Conservation (phyloP, 2,329 filamentous ascomycete species). For the Microcera coccophila region DNA sequence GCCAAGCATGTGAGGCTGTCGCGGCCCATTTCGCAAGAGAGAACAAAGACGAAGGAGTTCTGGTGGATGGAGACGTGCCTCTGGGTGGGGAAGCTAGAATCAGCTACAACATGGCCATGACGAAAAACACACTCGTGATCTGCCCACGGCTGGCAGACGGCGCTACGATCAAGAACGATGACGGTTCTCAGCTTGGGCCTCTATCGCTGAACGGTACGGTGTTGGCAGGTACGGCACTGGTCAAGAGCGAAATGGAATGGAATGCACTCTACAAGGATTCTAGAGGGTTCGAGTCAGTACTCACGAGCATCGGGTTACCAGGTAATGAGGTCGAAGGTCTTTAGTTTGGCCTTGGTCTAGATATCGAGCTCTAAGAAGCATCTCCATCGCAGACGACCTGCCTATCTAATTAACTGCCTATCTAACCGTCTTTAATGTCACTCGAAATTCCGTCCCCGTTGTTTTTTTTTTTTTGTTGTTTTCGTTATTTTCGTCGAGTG, state of each 20-base stretch:
- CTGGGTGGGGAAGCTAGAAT: conserved; percentile 45
- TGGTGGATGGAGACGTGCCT: conserved; percentile 20
- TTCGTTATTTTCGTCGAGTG: no score
- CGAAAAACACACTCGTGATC: conserved; percentile 48
- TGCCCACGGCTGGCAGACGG: conserved; percentile 55
- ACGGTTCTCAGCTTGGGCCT: conserved; percentile 37
- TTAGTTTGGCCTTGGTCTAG: conserved; percentile 1
- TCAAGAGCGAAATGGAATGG: conserved; percentile 58
- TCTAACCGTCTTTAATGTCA: no score
- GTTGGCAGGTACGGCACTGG: conserved; percentile 60
- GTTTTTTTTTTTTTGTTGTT: no score
- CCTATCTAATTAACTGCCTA: no score
- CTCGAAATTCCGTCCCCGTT: no score
- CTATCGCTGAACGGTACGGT: conserved; percentile 59
- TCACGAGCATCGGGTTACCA: conserved; percentile 32
- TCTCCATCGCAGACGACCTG: no score
- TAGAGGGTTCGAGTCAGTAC: conserved; percentile 15
- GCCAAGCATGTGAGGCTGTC: conserved; percentile 40
- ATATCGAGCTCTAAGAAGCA: no score
- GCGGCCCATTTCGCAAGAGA: conserved; percentile 9
- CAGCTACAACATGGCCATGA: conserved; percentile 63
- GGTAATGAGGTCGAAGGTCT: conserved; percentile 3
- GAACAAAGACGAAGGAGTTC: neutral
- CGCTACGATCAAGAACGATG: conserved; percentile 24
- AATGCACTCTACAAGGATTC: conserved; percentile 44